Percentiles rank a stretch among this genome's conserved stretches.
These are phyloP conservation scores for Carex pumila DNA, from an alignment of 176 grass and related monocot species.

Conservation along the genomic window DNA sequence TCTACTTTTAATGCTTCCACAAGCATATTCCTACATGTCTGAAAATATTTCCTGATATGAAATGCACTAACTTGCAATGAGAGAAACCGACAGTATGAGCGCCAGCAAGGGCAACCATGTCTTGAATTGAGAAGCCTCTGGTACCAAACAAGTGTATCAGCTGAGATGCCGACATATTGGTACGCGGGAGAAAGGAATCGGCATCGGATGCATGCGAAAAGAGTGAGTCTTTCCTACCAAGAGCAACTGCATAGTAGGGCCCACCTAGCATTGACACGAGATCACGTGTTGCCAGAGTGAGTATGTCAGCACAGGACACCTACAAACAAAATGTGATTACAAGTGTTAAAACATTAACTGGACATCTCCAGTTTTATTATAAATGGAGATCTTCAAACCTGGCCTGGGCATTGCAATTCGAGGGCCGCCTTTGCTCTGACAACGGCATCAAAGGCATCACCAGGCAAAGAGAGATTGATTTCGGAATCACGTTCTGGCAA, in stretches of 20 bases:
- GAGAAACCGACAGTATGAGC: constrained; percentile 92
- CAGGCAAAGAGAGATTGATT: constrained; percentile 82
- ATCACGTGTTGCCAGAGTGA: constrained; percentile 62
- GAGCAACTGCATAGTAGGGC: constrained; percentile 44
- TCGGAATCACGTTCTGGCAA: constrained; percentile 56
- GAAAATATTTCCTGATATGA: no score
- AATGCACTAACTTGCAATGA: constrained; percentile 46
- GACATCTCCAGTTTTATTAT: no score
- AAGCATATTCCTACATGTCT: no score
- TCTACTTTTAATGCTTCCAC: no score
- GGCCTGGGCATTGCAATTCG: constrained; percentile 47
- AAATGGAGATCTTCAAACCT: neutral
- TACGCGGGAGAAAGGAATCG: constrained; percentile 41
- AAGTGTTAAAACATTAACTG: no score
- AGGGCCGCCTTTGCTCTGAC: constrained; percentile 63
- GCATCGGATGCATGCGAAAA: constrained; percentile 43
- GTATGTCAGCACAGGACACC: constrained; percentile 82
- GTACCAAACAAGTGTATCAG: constrained; percentile 45
- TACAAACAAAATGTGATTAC: neutral
- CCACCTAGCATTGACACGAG: constrained; percentile 57
- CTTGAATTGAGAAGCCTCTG: constrained; percentile 42
- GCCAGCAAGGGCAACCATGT: constrained; percentile 86
- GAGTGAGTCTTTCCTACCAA: constrained; percentile 56
- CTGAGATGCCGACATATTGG: constrained; percentile 72
- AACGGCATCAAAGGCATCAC: constrained; percentile 78